Evolutionary conservation across 441 rosid genomes (phyloP), one percentile per base, ranked within the genome.

Genomic region (Capsella rubella): DNA sequence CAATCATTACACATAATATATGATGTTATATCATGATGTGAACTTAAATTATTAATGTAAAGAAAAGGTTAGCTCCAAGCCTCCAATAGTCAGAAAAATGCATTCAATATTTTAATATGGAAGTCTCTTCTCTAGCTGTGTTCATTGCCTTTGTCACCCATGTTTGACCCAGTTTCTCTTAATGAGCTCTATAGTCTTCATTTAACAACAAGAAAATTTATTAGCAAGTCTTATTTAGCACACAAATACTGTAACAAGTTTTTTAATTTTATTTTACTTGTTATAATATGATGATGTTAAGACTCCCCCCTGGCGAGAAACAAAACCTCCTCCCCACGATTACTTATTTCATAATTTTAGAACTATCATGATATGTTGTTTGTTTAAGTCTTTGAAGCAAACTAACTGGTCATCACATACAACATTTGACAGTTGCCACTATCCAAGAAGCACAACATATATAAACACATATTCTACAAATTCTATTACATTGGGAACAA

Each of bases 61-160:
- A 3, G 49, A 66, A 66, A 27, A 74, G 69, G 12, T 46, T 58
- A 67, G 27, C n/a, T 52, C 42, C 13, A 61, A 21, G 25, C 25
- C 25, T 21, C 25, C 25, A 21, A 21, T 52, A 0, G 50, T 68
- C 69, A 52, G 43, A n/a, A 51, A 52, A 54, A 6, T 25, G 37
- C 71, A 69, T 69, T 76, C 47, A 69, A 63, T 55, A 37, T 40
- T 27, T 11, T 34, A 34, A 45, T 50, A 54, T 3, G 35, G 35
- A 42, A 4, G 16, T 6, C 16, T 21, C 25, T 21, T 21, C 25
- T 21, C 10, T 67, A 53, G 35, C 52, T 62, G 59, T 62, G 59
- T 28, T 18, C 32, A 67, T 8, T 51, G 52, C 37, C 43, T 68
- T 21, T 76, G 75, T 61, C 71, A 69, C 12, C 75, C 75, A 69